Evolutionary conservation across 345 rosid genomes (phyloP).

Genomic region (Dipteronia sinensis): DNA sequence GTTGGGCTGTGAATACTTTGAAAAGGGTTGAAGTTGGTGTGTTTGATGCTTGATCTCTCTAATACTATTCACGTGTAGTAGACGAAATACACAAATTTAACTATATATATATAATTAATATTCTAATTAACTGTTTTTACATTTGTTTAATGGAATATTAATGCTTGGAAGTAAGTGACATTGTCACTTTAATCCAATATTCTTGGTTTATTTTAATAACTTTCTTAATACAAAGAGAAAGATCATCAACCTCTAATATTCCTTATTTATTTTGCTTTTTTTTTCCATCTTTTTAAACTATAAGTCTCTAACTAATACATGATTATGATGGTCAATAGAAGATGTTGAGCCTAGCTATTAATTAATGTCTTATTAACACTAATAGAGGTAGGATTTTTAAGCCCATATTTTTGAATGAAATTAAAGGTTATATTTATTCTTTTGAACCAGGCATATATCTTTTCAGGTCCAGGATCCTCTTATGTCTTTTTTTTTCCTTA

Average conservation of each 20-base stretch:
- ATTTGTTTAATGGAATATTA: slow-evolving; percentile 20
- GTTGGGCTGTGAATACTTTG: slow-evolving; percentile 37
- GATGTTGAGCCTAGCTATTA: neutral
- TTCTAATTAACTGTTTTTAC: slow-evolving; percentile 16
- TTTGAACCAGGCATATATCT: no score
- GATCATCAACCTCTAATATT: neutral
- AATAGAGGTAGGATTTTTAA: neutral
- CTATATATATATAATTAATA: neutral
- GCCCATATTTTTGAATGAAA: neutral
- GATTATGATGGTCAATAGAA: neutral
- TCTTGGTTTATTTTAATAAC: slow-evolving; percentile 13
- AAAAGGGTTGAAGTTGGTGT: slow-evolving; percentile 28
- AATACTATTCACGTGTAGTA: slow-evolving; percentile 42
- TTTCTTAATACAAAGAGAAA: neutral
- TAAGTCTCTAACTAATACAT: slow-evolving; percentile 14
- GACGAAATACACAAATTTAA: slow-evolving; percentile 24
- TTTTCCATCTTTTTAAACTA: neutral
- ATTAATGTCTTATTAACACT: no score
- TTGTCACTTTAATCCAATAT: slow-evolving; percentile 19
- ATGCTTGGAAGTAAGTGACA: slow-evolving; percentile 30
- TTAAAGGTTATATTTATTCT: no score
- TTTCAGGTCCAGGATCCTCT: no score
- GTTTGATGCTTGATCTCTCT: slow-evolving; percentile 24
- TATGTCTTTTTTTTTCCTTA: no score
- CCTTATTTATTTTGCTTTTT: neutral